Conservation (phyloP, 164 flowering plant genomes). For the Berberis vulgaris region DNA sequence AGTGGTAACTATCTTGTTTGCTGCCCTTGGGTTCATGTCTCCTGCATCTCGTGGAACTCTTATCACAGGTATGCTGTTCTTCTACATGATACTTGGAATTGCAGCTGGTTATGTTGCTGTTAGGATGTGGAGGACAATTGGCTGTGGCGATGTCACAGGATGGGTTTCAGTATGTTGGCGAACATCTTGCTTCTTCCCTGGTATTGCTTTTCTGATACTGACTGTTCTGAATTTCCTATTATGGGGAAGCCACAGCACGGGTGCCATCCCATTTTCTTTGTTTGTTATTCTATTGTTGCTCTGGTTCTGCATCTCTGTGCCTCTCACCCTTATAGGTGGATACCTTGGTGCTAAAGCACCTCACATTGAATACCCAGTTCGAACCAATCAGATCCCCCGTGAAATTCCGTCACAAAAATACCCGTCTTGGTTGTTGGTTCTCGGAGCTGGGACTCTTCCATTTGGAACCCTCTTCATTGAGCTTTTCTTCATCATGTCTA, state of each 20-base stretch:
- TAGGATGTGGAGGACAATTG: conserved; percentile 52
- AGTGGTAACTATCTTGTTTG: conserved; percentile 50
- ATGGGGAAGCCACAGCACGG: conserved; percentile 59
- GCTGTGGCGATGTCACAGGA: conserved; percentile 39
- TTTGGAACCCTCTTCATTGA: conserved; percentile 22
- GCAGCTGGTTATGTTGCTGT: conserved; percentile 59
- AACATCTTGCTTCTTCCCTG: conserved; percentile 55
- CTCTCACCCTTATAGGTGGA: conserved; percentile 17
- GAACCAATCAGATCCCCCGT: conserved; percentile 19
- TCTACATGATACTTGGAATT: conserved; percentile 53
- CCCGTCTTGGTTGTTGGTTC: conserved; percentile 18
- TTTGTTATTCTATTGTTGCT: conserved; percentile 39
- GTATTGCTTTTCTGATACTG: conserved; percentile 42
- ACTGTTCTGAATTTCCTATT: conserved; percentile 41
- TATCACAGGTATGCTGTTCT: conserved; percentile 47
- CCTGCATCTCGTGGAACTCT: conserved; percentile 63
- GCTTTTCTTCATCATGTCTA: conserved; percentile 20
- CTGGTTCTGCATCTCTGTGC: conserved; percentile 47
- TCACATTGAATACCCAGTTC: conserved; percentile 16
- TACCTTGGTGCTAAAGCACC: conserved; percentile 14
- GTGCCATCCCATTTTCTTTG: conserved; percentile 53
- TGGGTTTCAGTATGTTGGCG: conserved; percentile 53
- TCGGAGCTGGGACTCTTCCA: conserved; percentile 20
- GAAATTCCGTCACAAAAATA: conserved; percentile 17
- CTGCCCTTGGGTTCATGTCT: conserved; percentile 64